Evolutionary conservation across 1,284 basidiomycete species (phyloP).

Genomic region (Rhodotorula glutinis): DNA sequence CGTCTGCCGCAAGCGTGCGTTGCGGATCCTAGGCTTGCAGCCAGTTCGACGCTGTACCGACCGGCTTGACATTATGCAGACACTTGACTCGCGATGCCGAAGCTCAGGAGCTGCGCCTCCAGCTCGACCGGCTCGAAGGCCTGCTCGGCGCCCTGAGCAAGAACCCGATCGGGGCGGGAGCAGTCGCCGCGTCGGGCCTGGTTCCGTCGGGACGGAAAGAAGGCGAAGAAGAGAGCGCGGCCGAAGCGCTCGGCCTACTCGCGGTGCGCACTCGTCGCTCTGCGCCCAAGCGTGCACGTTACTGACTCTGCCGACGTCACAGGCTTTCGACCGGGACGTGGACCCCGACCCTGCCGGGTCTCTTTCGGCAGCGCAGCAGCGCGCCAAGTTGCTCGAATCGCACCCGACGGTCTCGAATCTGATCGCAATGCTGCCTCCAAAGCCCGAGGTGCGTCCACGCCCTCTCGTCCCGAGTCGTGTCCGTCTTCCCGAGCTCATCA

Average conservation of each 20-base stretch:
- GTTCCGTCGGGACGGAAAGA: background rate
- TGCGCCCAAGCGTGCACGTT: background rate
- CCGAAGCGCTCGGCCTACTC: conserved; percentile 17
- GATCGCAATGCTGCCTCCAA: conserved; percentile 12
- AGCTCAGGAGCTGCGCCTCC: conserved; percentile 30
- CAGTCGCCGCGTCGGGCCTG: background rate
- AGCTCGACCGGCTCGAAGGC: conserved; percentile 35
- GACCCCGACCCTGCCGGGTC: background rate
- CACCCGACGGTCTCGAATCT: conserved; percentile 12
- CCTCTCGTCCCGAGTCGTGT: too few species aligned
- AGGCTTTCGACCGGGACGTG: background rate
- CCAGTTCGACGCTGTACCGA: background rate
- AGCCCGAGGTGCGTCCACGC: conserved; percentile 21
- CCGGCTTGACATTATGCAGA: background rate
- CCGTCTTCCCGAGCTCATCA: background rate
- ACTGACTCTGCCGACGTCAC: background rate
- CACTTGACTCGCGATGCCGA: conserved; percentile 37
- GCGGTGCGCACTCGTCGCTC: conserved; percentile 2
- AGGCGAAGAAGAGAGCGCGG: conserved; percentile 15
- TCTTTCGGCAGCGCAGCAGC: background rate
- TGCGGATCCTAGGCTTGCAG: background rate
- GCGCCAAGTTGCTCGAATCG: conserved; percentile 4
- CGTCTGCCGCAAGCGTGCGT: conserved; percentile 29
- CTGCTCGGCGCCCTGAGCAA: conserved; percentile 18
- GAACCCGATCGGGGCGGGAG: background rate